phyloP scores from a whole-genome alignment of 2,329 filamentous ascomycete genomes.

The Aureobasidium sp. region DNA sequence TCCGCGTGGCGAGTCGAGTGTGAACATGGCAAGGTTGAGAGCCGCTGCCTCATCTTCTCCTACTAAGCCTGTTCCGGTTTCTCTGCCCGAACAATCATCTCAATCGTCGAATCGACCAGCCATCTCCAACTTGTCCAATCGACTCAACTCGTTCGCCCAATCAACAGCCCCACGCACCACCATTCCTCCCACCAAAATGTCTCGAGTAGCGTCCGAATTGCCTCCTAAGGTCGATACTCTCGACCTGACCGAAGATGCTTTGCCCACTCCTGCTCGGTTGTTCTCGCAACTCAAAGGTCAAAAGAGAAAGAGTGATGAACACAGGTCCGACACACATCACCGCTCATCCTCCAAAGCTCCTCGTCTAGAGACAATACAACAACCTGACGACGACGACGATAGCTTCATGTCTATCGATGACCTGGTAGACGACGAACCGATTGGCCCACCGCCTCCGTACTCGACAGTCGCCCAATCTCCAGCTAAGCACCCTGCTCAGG shows the following conservation, averaged over 20 bases:
- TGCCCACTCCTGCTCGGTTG: slow-evolving; percentile 22
- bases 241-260: slow-evolving; percentile 37
- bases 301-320: slow-evolving; percentile 55
- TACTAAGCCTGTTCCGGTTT: neutral
- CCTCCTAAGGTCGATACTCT: slow-evolving; percentile 33
- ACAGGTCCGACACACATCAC: slow-evolving; percentile 25
- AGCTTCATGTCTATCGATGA: slow-evolving; percentile 44
- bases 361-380: slow-evolving; percentile 9
- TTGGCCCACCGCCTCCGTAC: slow-evolving; percentile 46
- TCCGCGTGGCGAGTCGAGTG: slow-evolving; percentile 14
- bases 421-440: slow-evolving; percentile 29
- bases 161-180: slow-evolving; percentile 4
- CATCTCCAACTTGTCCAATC: neutral
- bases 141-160: slow-evolving; percentile 1
- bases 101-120: neutral
- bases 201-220: slow-evolving; percentile 4
- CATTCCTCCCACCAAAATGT: neutral
- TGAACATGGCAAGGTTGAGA: slow-evolving; percentile 49
- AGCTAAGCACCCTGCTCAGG: neutral
- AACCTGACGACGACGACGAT: slow-evolving; percentile 25
- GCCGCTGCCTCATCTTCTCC: slow-evolving; percentile 43
- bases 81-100: neutral
- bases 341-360: slow-evolving; percentile 6
- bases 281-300: slow-evolving; percentile 28
- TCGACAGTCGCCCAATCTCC: slow-evolving; percentile 41